Evolutionary conservation across 208 protist species (phyloP).

Genomic region (Trypanosoma avium): DNA sequence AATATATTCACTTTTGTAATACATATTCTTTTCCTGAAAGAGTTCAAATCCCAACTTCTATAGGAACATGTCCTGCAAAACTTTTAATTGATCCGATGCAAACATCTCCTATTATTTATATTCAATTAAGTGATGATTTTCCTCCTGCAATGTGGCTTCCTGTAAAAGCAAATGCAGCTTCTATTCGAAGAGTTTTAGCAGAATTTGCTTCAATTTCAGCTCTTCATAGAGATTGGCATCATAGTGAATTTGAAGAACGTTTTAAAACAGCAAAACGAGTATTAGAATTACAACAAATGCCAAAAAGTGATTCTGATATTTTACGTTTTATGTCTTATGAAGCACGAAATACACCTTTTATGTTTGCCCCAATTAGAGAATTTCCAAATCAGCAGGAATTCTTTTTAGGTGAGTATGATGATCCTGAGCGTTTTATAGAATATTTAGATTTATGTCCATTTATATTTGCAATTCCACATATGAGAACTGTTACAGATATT

Average conservation of each 20-base stretch:
- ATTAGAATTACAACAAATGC: constrained; percentile 71
- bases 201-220: constrained; percentile 79
- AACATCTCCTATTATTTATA: constrained; percentile 58
- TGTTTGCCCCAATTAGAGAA: constrained; percentile 73
- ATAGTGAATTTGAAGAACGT: constrained; percentile 56
- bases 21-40: constrained; percentile 88
- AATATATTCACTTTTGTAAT: constrained; percentile 91
- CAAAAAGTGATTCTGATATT: constrained; percentile 55
- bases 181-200: constrained; percentile 80
- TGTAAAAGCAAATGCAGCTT: constrained; percentile 67
- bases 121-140: constrained; percentile 85
- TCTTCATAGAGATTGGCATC: constrained; percentile 77
- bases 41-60: constrained; percentile 78
- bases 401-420: constrained; percentile 88
- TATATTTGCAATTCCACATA: constrained; percentile 77
- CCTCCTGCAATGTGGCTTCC: constrained; percentile 92
- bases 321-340: constrained; percentile 84
- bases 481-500: constrained; percentile 77
- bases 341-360: constrained; percentile 73
- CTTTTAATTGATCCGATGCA: constrained; percentile 73
- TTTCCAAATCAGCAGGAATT: constrained; percentile 84
- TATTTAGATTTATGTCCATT: constrained; percentile 86
- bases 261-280: constrained; percentile 53
- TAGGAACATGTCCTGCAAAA: constrained; percentile 73
- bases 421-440: constrained; percentile 81